These are phyloP conservation scores for Zymoseptoria brevis DNA, from an alignment of 2,329 filamentous ascomycete genomes.

Conservation along the genomic window DNA sequence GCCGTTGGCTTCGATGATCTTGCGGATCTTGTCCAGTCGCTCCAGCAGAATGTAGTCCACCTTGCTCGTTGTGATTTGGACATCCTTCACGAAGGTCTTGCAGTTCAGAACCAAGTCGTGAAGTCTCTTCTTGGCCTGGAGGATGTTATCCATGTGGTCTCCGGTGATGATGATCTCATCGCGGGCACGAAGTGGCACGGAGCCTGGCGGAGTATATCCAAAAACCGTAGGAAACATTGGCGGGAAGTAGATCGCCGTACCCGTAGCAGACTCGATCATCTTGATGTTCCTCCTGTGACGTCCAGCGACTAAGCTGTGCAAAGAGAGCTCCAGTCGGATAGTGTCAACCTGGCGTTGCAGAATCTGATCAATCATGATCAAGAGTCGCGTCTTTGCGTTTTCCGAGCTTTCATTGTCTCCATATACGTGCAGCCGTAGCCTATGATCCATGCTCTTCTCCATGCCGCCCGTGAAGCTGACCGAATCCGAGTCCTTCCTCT, in stretches of 20 bases:
- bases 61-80: slow-evolving; percentile 80
- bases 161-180: slow-evolving; percentile 94
- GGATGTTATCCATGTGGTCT: slow-evolving; percentile 73
- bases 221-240: slow-evolving; percentile 88
- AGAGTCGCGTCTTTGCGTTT: slow-evolving; percentile 88
- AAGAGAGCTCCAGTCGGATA: slow-evolving; percentile 72
- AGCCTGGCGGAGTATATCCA: slow-evolving; percentile 77
- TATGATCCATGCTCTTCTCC: slow-evolving; percentile 74
- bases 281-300: slow-evolving; percentile 97
- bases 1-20: slow-evolving; percentile 94
- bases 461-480: slow-evolving; percentile 70
- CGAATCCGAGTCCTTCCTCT: slow-evolving; percentile 64
- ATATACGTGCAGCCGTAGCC: slow-evolving; percentile 88
- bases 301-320: slow-evolving; percentile 88
- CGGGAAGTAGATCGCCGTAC: slow-evolving; percentile 96
- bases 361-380: slow-evolving; percentile 96
- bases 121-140: slow-evolving; percentile 82
- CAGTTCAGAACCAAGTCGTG: slow-evolving; percentile 75
- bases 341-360: slow-evolving; percentile 68
- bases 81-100: slow-evolving; percentile 76
- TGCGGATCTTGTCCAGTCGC: slow-evolving; percentile 90
- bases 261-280: slow-evolving; percentile 87
- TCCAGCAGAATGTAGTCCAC: slow-evolving; percentile 89
- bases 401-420: slow-evolving; percentile 92
- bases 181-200: slow-evolving; percentile 65